Evolutionary conservation across 2,329 filamentous ascomycete species (phyloP).

Genomic region (Cladophialophora carrionii): DNA sequence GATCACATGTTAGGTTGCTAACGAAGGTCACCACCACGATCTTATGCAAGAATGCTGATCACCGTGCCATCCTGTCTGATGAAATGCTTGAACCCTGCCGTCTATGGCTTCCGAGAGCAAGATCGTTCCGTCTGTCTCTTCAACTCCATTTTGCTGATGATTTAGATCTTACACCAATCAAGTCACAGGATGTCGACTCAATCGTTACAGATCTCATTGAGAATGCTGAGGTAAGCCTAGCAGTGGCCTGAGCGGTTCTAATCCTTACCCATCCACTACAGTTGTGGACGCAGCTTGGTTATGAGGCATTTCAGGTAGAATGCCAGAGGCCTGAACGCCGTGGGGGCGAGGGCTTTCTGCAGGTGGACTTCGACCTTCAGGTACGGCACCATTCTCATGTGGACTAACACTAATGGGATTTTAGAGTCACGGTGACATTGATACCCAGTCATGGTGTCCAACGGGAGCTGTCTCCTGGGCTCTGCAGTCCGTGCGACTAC

Average conservation of each 20-base stretch:
- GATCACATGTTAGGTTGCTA: slow-evolving; percentile 15
- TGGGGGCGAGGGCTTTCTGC: not conserved
- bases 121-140: slow-evolving; percentile 19
- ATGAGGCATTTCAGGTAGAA: slow-evolving; percentile 18
- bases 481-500: slow-evolving; percentile 11
- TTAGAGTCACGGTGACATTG: slow-evolving; percentile 20
- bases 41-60: slow-evolving; percentile 13
- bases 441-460: slow-evolving; percentile 15
- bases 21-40: slow-evolving; percentile 16
- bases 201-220: slow-evolving; percentile 20
- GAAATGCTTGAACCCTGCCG: slow-evolving; percentile 5
- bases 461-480: not conserved
- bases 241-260: not conserved
- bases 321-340: not conserved
- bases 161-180: slow-evolving; percentile 14
- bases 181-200: slow-evolving; percentile 2
- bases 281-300: slow-evolving; percentile 33
- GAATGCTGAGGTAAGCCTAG: slow-evolving; percentile 27
- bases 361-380: slow-evolving; percentile 22
- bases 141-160: slow-evolving; percentile 21
- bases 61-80: slow-evolving; percentile 1
- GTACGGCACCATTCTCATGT: slow-evolving; percentile 13
- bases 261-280: slow-evolving; percentile 17
- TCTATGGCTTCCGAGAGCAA: slow-evolving; percentile 27
- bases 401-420: slow-evolving; percentile 5